Base-by-base conservation (phyloP, 192 early-diverging fungal genomes). In the Mortierella antarctica region DNA sequence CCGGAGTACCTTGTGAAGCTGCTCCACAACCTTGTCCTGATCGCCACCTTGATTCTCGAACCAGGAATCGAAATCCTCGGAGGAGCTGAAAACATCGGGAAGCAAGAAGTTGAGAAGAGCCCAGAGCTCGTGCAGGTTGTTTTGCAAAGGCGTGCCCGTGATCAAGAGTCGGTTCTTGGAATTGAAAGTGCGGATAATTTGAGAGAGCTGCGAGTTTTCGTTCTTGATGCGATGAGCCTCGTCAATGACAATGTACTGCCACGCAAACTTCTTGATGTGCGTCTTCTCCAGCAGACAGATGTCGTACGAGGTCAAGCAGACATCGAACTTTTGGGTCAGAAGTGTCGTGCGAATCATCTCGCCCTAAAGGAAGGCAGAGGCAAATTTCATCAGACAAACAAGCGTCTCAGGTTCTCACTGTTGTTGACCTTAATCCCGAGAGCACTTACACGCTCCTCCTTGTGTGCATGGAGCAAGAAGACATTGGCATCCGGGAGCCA, bases 111-210 rank as follows among this genome's bases (percentile, higher is more conserved):
- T 98, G 10, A 99, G 88, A 65, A 99, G 84, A 15, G 97, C 96
- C 98, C 98, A 99, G n/a, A 99, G 88, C 83, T 99, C 98, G 73
- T 98, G 96, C 12, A 99, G 86, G 64, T 98, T 97, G 89, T 99
- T 99, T 76, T 98, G 96, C 41, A 99, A 89, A 17, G 97, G 97
- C 1, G 97, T 99, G 67, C 97, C 97, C 0, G 97, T 97, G 17
- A 99, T 92, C 47, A 99, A 83, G 56, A 99, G 88, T 42, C 98
- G 90, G 67, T 96, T 93, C 56, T 92, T 88, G 41, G 96, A 95
- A 44, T 90, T 86, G 77, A 99, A 93, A 57, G 93, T 85, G 56
- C 97, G 92, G 39, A 99, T 93, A n/a, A 98, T 96, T 74, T 96
- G 93, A 7, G 96, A 96, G 18, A 98, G 89, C 76, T 91, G 91